Percentiles rank a stretch among this genome's conserved stretches.
Conservation (phyloP, 148 eudicot genomes). For the Amaranthus hypochondriacus region DNA sequence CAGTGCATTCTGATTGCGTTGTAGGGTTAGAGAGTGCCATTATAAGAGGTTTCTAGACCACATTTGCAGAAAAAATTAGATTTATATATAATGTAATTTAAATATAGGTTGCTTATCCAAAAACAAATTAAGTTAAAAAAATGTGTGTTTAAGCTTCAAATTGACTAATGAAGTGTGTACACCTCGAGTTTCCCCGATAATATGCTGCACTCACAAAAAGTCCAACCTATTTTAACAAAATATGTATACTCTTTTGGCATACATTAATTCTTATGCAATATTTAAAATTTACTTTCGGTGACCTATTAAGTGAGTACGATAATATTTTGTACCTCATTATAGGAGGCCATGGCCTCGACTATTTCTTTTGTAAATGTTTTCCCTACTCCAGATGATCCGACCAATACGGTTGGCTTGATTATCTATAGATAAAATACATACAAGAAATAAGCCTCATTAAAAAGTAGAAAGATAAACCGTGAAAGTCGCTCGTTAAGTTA, state of each 20-base stretch:
- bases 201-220: too few relatives aligned
- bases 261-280: too few relatives aligned
- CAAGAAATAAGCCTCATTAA: background rate
- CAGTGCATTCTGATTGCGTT: conserved; percentile 92
- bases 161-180: too few relatives aligned
- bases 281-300: too few relatives aligned
- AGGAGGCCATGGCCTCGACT: conserved; percentile 73
- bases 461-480: background rate
- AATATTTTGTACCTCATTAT: conserved; percentile 46
- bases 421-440: conserved; percentile 33
- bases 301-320: background rate
- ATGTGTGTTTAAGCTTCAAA: background rate
- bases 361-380: conserved; percentile 82
- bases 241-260: too few relatives aligned
- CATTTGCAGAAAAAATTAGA: conserved; percentile 8
- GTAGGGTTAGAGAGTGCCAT: conserved; percentile 97
- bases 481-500: background rate
- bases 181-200: too few relatives aligned
- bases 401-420: conserved; percentile 71
- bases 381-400: conserved; percentile 94
- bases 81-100: background rate
- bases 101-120: too few relatives aligned
- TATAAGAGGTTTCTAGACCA: conserved; percentile 76
- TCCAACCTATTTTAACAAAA: too few relatives aligned
- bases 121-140: background rate